Conservation (phyloP, 1,139 yeast species). For the Sugiyamaella pinicola region DNA sequence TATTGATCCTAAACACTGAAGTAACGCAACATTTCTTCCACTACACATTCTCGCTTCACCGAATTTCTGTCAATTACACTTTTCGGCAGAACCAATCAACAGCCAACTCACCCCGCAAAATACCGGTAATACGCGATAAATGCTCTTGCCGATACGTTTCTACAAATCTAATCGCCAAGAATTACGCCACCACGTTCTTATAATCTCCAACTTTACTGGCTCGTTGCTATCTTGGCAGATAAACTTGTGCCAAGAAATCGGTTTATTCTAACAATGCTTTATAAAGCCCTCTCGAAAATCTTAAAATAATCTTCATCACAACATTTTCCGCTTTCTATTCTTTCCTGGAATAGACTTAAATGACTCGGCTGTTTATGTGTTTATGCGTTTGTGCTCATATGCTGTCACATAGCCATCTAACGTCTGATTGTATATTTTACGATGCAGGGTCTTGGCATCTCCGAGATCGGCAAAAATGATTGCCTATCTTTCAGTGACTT, state of each 20-base stretch:
- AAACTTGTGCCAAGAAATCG: slow-evolving; percentile 3
- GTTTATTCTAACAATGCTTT: not conserved
- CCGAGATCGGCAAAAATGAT: not conserved
- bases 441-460: slow-evolving; percentile 15
- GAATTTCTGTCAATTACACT: no score
- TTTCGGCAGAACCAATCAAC: no score
- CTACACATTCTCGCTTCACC: no score
- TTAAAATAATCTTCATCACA: not conserved
- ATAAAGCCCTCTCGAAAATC: not conserved
- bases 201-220: not conserved
- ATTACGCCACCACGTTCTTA: not conserved
- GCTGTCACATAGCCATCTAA: not conserved
- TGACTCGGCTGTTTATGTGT: not conserved
- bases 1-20: no score
- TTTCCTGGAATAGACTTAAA: not conserved
- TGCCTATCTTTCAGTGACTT: not conserved
- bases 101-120: no score
- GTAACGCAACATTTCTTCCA: no score
- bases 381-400: not conserved
- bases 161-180: not conserved
- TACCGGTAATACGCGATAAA: not conserved
- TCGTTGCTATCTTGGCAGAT: not conserved
- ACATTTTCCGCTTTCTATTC: not conserved
- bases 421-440: not conserved
- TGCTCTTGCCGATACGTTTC: no score